Conservation (phyloP, 371 early-diverging fungal genomes). For the Mortierella sp. region DNA sequence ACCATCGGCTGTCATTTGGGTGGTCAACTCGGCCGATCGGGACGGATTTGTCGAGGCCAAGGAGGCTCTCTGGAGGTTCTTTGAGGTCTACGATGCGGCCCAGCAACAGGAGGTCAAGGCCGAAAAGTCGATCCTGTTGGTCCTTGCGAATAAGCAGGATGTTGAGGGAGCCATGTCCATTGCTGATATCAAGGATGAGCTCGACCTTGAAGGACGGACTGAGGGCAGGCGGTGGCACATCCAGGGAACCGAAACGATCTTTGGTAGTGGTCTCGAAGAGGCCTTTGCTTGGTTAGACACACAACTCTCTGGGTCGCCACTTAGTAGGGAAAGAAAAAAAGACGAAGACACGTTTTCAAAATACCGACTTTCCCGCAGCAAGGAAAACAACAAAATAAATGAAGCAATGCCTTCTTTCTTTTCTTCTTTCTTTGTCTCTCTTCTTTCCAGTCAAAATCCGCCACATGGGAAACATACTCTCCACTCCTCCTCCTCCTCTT, state of each 20-base stretch:
- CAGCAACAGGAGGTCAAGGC: no score
- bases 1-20: neutral
- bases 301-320: neutral
- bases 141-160: no score
- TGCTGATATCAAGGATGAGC: no score
- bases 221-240: no score
- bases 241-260: neutral
- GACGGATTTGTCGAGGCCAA: neutral
- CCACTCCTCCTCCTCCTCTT: neutral
- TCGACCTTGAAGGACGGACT: neutral
- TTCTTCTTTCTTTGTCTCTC: neutral
- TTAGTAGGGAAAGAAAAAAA: neutral
- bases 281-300: neutral
- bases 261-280: neutral
- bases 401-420: neutral
- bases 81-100: no score
- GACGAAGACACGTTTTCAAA: neutral
- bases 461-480: neutral
- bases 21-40: neutral
- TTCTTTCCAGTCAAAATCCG: neutral
- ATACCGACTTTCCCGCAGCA: no score
- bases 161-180: no score
- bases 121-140: no score
- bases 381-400: neutral
- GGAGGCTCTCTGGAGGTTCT: neutral